Evolutionary conservation across 352 stramenopile genomes (phyloP).

Genomic region (Globisporangium paddicum): DNA sequence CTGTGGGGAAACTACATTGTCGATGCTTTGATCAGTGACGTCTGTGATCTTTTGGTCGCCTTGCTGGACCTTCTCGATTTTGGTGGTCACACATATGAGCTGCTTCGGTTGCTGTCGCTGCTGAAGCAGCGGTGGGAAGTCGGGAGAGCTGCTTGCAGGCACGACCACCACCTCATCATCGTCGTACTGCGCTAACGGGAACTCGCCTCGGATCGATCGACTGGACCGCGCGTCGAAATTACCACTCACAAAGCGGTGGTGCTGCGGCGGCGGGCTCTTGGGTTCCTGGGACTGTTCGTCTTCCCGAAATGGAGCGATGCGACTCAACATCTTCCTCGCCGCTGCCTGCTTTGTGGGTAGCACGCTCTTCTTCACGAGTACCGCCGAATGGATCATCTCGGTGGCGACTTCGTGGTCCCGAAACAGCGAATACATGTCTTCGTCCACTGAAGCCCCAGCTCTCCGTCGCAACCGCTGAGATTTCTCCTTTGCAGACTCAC

Average conservation of each 20-base stretch:
- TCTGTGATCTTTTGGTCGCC: not conserved
- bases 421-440: slow-evolving; percentile 19
- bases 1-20: not conserved
- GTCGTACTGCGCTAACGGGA: slow-evolving; percentile 5
- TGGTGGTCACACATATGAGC: not conserved
- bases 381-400: slow-evolving; percentile 32
- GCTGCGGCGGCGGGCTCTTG: not conserved
- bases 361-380: slow-evolving; percentile 16
- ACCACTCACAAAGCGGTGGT: slow-evolving; percentile 11
- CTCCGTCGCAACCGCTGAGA: slow-evolving; percentile 44
- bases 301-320: slow-evolving; percentile 14
- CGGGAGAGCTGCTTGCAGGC: not conserved
- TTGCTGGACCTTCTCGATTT: not conserved
- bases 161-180: not conserved
- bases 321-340: not conserved
- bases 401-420: slow-evolving; percentile 19
- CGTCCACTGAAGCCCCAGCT: slow-evolving; percentile 15
- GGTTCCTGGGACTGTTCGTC: not conserved
- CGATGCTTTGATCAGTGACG: not conserved
- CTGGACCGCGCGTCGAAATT: slow-evolving; percentile 6
- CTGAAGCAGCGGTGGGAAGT: not conserved
- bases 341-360: slow-evolving; percentile 11
- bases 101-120: not conserved
- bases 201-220: not conserved
- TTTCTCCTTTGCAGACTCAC: slow-evolving; percentile 26